phyloP scores from a whole-genome alignment of 2,329 filamentous ascomycete genomes.

The Stagonosporopsis rhizophila region DNA sequence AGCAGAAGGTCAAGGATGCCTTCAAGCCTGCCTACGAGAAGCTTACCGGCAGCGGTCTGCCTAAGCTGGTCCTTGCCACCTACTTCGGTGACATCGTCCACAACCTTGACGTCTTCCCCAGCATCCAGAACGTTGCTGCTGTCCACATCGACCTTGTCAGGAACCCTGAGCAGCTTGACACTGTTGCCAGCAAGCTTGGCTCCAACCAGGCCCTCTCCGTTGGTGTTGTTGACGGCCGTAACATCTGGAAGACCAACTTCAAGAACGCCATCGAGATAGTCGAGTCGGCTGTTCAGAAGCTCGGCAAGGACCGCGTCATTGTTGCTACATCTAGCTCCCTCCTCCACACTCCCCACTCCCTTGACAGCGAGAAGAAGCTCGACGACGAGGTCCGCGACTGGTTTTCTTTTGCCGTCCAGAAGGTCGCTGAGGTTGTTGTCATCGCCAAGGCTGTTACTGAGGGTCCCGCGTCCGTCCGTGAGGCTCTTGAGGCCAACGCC shows the following conservation, averaged over 20 bases:
- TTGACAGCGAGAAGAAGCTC: conserved; percentile 98
- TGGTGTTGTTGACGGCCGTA: conserved; percentile 97
- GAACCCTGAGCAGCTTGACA: conserved; percentile 95
- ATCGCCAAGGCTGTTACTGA: conserved; percentile 98
- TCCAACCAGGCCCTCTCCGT: conserved; percentile 89
- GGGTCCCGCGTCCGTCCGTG: conserved; percentile 83
- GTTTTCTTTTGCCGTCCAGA: conserved; percentile 98
- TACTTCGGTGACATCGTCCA: conserved; percentile 99
- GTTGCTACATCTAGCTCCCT: conserved; percentile 97
- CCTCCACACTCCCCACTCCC: conserved; percentile 97
- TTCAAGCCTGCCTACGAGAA: conserved; percentile 99
- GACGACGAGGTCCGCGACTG: conserved; percentile 92
- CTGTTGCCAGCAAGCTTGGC: conserved; percentile 82
- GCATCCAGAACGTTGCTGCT: conserved; percentile 75
- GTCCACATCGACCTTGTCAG: conserved; percentile 96
- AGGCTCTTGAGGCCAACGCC: conserved; percentile 94
- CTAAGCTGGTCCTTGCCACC: conserved; percentile 88
- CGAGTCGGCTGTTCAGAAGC: conserved; percentile 89
- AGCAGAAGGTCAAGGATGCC: conserved; percentile 87
- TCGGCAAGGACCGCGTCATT: conserved; percentile 97
- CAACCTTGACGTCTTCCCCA: conserved; percentile 91
- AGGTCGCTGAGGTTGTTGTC: conserved; percentile 86
- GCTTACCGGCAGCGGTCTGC: conserved; percentile 79
- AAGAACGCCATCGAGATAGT: conserved; percentile 90
- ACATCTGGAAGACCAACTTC: conserved; percentile 99